These are phyloP conservation scores for Fraxinus floribunda DNA, from an alignment of 305 asterid species.

Conservation along the genomic window DNA sequence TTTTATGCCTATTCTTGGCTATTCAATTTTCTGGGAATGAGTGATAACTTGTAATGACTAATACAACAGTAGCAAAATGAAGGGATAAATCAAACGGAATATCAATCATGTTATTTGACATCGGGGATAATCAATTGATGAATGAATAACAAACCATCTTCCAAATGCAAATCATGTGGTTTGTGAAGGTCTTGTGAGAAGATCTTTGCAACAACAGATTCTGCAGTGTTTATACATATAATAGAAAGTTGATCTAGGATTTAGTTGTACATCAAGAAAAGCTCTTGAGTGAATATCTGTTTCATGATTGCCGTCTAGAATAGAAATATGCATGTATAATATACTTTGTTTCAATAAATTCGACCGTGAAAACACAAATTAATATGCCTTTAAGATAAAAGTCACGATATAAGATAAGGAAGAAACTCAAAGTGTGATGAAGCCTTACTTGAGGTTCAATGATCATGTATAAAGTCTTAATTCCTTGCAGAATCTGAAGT, in stretches of 20 bases:
- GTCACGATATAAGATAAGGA: no score
- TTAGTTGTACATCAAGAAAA: no score
- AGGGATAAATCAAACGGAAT: not conserved
- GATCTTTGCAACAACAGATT: not conserved
- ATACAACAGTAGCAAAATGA: no score
- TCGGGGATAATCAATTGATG: not conserved
- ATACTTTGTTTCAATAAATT: no score
- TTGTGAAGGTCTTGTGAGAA: not conserved
- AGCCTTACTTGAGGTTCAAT: slow-evolving; percentile 3
- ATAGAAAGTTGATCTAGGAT: not conserved
- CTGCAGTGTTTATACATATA: not conserved
- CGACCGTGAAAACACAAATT: no score
- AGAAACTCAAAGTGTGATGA: no score
- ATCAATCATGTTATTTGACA: not conserved
- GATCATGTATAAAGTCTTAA: no score
- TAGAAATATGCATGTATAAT: no score
- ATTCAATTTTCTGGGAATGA: not conserved
- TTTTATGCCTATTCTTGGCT: not conserved
- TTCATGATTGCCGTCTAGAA: no score
- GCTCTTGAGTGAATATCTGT: no score
- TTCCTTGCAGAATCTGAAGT: no score
- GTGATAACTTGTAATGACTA: not conserved
- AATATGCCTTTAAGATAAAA: no score
- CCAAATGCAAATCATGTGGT: not conserved
- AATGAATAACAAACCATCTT: not conserved